Evolutionary conservation across 192 early-diverging fungal genomes (phyloP).

Genomic region (Fimicolochytrium jonesii): DNA sequence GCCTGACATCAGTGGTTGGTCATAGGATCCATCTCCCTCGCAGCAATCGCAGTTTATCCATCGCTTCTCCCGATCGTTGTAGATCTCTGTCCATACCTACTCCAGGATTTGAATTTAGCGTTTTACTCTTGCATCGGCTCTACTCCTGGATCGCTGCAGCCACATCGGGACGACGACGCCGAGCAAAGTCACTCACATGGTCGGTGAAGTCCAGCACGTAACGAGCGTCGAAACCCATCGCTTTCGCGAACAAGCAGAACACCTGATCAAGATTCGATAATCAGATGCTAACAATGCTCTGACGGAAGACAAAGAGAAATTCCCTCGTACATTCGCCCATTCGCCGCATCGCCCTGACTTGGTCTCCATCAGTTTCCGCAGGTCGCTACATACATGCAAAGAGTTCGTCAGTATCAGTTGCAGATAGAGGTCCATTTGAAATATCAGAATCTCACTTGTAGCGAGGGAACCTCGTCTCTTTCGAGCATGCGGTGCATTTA

Average conservation of each 20-base stretch:
- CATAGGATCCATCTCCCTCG: slow-evolving; percentile 26
- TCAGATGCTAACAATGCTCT: background rate
- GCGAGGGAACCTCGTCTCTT: slow-evolving; percentile 35
- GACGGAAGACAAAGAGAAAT: too few relatives aligned
- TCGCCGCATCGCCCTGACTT: slow-evolving; percentile 42
- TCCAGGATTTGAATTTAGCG: too few relatives aligned
- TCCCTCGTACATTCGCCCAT: slow-evolving; percentile 44
- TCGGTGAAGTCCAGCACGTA: slow-evolving; percentile 45
- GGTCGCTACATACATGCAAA: slow-evolving; percentile 7
- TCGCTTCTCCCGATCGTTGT: slow-evolving; percentile 9
- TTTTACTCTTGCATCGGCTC: too few relatives aligned
- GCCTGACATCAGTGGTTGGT: slow-evolving; percentile 28
- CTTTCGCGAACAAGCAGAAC: slow-evolving; percentile 26
- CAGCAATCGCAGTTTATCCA: slow-evolving; percentile 37
- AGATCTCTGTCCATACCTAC: slow-evolving; percentile 45
- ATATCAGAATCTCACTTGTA: slow-evolving; percentile 28
- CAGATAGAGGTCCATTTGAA: background rate
- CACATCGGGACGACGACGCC: background rate
- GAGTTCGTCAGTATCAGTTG: background rate
- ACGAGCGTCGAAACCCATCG: slow-evolving; percentile 43
- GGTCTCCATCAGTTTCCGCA: slow-evolving; percentile 30
- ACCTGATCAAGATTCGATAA: background rate
- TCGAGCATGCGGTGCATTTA: slow-evolving; percentile 19
- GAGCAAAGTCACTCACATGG: slow-evolving; percentile 27
- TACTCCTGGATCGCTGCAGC: background rate